phyloP scores from a whole-genome alignment of 805 yeast genomes.

The Hyphopichia homilentoma region DNA sequence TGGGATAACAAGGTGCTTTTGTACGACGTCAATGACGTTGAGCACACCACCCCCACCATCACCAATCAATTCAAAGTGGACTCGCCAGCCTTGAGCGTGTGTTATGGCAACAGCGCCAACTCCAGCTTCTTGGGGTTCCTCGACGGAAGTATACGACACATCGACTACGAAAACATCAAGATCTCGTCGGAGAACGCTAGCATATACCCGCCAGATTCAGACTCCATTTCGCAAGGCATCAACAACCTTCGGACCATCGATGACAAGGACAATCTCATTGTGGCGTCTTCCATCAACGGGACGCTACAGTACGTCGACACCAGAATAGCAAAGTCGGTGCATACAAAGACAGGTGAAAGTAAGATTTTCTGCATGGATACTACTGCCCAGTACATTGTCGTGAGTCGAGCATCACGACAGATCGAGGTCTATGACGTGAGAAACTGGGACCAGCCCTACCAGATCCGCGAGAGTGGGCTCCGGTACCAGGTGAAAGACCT shows the following conservation, averaged over 20 bases:
- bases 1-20: slow-evolving; percentile 55
- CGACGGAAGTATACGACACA: slow-evolving; percentile 50
- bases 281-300: slow-evolving; percentile 65
- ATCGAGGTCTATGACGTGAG: slow-evolving; percentile 59
- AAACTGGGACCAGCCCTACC: slow-evolving; percentile 41
- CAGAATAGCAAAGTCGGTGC: slow-evolving; percentile 11
- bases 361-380: slow-evolving; percentile 66
- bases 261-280: slow-evolving; percentile 25
- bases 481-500: slow-evolving; percentile 61
- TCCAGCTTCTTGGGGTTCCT: slow-evolving; percentile 46
- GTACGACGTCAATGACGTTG: slow-evolving; percentile 23
- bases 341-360: slow-evolving; percentile 15
- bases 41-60: slow-evolving; percentile 6
- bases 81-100: slow-evolving; percentile 26
- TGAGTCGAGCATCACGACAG: slow-evolving; percentile 51
- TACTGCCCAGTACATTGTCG: slow-evolving; percentile 38
- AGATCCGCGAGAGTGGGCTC: slow-evolving; percentile 58
- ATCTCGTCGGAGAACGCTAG: slow-evolving; percentile 7
- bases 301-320: slow-evolving; percentile 46
- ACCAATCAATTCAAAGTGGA: slow-evolving; percentile 7
- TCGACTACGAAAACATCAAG: slow-evolving; percentile 46
- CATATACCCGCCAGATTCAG: slow-evolving; percentile 11
- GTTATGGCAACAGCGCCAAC: slow-evolving; percentile 19
- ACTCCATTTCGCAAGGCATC: slow-evolving; percentile 21
- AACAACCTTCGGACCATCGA: slow-evolving; percentile 30